Evolutionary conservation across 345 rosid species (phyloP).

Genomic region (Sisymbrium irio): DNA sequence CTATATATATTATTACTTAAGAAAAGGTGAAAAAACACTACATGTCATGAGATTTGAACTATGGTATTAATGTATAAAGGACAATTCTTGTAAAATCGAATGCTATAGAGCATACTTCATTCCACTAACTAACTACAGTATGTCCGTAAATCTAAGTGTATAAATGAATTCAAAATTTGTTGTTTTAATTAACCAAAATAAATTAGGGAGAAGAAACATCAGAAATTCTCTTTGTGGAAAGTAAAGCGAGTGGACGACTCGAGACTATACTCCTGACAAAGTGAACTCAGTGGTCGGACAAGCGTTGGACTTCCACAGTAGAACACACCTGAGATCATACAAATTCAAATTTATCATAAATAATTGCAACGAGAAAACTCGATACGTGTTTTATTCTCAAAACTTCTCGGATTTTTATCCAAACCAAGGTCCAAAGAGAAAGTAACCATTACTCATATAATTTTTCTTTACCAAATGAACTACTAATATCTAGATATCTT

Average conservation of each 20-base stretch:
- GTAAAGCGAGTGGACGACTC: conserved; percentile 71
- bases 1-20: no score
- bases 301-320: conserved; percentile 89
- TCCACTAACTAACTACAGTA: background rate
- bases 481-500: background rate
- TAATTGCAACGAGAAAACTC: no score
- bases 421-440: background rate
- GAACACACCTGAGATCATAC: conserved; percentile 66
- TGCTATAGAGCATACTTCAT: background rate
- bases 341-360: background rate
- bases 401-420: no score
- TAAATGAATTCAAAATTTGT: background rate
- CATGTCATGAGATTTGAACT: background rate
- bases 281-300: conserved; percentile 51
- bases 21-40: background rate
- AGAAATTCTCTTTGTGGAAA: conserved; percentile 90
- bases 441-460: background rate
- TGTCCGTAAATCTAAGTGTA: background rate
- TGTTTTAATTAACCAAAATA: background rate
- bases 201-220: background rate
- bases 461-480: background rate
- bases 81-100: background rate
- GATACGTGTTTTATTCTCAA: no score
- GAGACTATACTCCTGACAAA: conserved; percentile 75
- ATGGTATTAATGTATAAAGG: background rate